Conservation (phyloP, 305 asterid genomes). For the Fraxinus latifolia region DNA sequence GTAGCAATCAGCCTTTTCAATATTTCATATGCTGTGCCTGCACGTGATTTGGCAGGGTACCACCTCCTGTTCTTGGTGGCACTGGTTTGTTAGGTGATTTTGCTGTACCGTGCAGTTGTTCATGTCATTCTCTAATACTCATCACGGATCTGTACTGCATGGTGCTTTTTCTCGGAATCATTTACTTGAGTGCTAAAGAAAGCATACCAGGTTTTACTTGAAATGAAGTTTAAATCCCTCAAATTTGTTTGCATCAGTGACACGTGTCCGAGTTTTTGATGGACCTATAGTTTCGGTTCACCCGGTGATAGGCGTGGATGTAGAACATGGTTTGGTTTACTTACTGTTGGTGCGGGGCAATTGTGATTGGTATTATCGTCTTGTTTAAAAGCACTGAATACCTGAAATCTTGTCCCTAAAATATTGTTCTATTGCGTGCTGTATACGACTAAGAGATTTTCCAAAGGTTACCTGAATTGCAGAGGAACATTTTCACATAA, state of each 20-base stretch:
- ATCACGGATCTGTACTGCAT: background rate
- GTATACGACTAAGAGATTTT: background rate
- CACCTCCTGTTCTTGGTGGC: constrained; percentile 3
- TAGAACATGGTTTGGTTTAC: background rate
- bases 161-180: background rate
- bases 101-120: background rate
- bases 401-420: constrained; percentile 7
- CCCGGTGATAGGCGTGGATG: background rate
- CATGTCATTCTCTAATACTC: background rate
- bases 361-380: background rate
- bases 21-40: background rate
- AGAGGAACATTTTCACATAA: background rate
- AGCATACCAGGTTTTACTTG: background rate
- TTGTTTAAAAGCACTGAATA: background rate
- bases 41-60: constrained; percentile 14
- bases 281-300: background rate
- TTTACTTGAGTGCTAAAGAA: constrained; percentile 2
- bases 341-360: background rate
- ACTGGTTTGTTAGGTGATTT: constrained; percentile 15
- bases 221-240: background rate
- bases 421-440: background rate
- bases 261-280: background rate
- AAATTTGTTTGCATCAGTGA: background rate
- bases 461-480: background rate
- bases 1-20: constrained; percentile 15